Evolutionary conservation across 805 yeast genomes (phyloP).

Genomic region (Isabelozyma gotoi): DNA sequence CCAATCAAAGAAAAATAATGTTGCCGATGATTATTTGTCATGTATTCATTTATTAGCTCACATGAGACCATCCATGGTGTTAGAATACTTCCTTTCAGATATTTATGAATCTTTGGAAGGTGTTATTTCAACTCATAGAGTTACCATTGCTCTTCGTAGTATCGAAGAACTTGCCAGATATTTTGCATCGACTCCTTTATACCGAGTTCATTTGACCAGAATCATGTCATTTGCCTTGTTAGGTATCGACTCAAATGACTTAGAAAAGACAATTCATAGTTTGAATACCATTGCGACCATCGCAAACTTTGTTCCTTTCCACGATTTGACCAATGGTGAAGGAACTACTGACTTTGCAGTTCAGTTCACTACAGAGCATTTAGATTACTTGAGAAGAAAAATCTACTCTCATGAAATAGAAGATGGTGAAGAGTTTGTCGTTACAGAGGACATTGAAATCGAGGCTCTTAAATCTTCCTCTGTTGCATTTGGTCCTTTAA

Average conservation of each 20-base stretch:
- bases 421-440: constrained; percentile 26
- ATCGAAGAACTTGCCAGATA: constrained; percentile 65
- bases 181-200: constrained; percentile 61
- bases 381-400: constrained; percentile 50
- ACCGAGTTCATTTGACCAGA: constrained; percentile 76
- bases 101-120: constrained; percentile 74
- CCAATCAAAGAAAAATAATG: constrained; percentile 67
- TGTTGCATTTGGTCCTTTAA: constrained; percentile 61
- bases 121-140: constrained; percentile 76
- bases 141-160: constrained; percentile 67
- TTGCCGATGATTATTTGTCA: constrained; percentile 57
- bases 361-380: constrained; percentile 66
- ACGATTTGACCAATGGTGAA: constrained; percentile 51
- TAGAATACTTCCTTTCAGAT: constrained; percentile 61
- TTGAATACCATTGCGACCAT: constrained; percentile 68
- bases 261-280: constrained; percentile 66
- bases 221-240: constrained; percentile 67
- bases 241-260: constrained; percentile 88
- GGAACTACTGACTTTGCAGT: constrained; percentile 35
- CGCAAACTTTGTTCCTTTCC: constrained; percentile 71
- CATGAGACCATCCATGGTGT: constrained; percentile 53
- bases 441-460: constrained; percentile 47
- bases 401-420: constrained; percentile 21
- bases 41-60: constrained; percentile 64
- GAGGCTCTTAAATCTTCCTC: constrained; percentile 73